Evolutionary conservation across 2,329 filamentous ascomycete species (phyloP).

Genomic region (Paecilomyces formosus): DNA sequence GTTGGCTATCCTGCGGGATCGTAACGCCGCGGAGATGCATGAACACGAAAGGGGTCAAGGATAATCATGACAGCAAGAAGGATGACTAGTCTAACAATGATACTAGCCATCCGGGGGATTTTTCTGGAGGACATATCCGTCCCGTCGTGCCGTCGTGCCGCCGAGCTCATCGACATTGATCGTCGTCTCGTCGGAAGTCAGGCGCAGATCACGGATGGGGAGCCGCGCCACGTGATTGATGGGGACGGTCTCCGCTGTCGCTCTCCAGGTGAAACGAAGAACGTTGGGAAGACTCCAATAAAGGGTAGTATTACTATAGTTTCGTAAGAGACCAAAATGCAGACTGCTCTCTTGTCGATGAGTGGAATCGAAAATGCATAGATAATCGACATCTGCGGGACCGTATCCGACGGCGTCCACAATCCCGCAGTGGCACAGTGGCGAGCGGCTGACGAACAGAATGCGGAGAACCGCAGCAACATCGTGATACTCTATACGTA

Average conservation of each 20-base stretch:
- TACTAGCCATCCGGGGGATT: no score
- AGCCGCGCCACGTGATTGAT: neutral
- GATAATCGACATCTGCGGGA: neutral
- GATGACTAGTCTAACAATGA: no score
- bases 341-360: neutral
- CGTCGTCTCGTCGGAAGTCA: neutral
- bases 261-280: neutral
- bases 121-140: neutral
- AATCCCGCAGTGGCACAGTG: no score
- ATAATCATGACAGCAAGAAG: no score
- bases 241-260: neutral
- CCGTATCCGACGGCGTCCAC: neutral
- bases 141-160: neutral
- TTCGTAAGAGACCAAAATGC: neutral
- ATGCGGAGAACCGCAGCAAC: neutral
- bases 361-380: neutral
- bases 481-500: neutral
- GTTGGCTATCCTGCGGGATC: no score
- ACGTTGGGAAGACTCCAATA: neutral
- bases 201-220: neutral
- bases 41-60: no score
- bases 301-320: neutral
- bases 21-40: no score
- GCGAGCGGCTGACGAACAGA: no score
- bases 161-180: neutral